Conservation (phyloP, 805 yeast species). For the Scheffersomyces ergatensis region DNA sequence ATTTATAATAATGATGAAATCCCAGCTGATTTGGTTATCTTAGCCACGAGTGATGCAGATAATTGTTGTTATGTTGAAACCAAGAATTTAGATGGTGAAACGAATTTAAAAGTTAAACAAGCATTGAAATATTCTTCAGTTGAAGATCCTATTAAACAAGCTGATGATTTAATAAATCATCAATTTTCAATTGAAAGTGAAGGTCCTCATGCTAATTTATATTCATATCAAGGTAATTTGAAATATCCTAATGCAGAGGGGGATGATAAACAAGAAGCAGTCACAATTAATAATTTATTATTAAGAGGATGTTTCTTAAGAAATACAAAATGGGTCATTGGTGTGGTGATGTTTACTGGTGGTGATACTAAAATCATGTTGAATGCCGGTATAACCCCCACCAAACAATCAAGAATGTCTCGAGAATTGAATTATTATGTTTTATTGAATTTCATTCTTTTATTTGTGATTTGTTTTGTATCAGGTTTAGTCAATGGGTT, state of each 20-base stretch:
- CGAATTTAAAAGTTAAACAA: conserved; percentile 74
- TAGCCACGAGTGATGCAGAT: conserved; percentile 69
- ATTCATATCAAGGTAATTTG: conserved; percentile 72
- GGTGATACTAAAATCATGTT: conserved; percentile 78
- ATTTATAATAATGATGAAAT: conserved; percentile 69
- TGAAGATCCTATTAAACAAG: conserved; percentile 38
- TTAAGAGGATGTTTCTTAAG: conserved; percentile 76
- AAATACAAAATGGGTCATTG: conserved; percentile 82
- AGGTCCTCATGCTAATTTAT: conserved; percentile 79
- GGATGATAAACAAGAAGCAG: conserved; percentile 50
- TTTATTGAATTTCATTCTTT: conserved; percentile 57
- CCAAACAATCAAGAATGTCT: conserved; percentile 72
- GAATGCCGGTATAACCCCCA: conserved; percentile 76
- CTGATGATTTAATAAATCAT: conserved; percentile 36
- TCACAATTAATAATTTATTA: conserved; percentile 65
- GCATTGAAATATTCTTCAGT: conserved; percentile 61
- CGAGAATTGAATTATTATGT: conserved; percentile 72
- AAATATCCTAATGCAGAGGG: conserved; percentile 13
- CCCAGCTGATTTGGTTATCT: conserved; percentile 71
- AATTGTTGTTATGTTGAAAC: conserved; percentile 64
- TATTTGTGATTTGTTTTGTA: conserved; percentile 66
- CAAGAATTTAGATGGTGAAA: conserved; percentile 42
- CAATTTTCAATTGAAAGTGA: conserved; percentile 75
- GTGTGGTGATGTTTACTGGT: conserved; percentile 75
- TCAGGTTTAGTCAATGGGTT: conserved; percentile 73